These are phyloP conservation scores for Geotrichum klebahnii DNA, from an alignment of 1,139 yeast genomes.

Conservation along the genomic window DNA sequence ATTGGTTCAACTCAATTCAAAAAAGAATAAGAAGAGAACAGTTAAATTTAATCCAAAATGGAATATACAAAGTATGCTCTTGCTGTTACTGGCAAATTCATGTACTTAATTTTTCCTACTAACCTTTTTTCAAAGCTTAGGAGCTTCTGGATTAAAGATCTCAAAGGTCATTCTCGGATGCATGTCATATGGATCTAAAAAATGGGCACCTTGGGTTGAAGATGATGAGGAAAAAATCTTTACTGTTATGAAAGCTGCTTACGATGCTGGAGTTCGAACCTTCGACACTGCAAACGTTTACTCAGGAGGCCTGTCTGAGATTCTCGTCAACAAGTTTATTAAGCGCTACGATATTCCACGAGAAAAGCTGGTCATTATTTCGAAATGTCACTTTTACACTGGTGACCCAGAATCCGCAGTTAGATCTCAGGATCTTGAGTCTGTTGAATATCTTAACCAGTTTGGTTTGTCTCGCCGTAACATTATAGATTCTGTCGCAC, in stretches of 20 bases:
- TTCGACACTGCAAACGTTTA: slow-evolving; percentile 54
- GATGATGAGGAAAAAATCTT: slow-evolving; percentile 45
- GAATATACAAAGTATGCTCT: too few relatives aligned
- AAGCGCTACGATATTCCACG: slow-evolving; percentile 43
- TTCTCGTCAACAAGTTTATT: slow-evolving; percentile 42
- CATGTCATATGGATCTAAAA: slow-evolving; percentile 52
- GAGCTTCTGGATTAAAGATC: slow-evolving; percentile 52
- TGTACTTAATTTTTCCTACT: too few relatives aligned
- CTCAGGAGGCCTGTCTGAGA: slow-evolving; percentile 46
- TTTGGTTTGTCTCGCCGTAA: slow-evolving; percentile 51
- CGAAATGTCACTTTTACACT: slow-evolving; percentile 41
- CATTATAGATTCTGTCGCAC: slow-evolving; percentile 50
- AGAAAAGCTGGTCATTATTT: slow-evolving; percentile 47
- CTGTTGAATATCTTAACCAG: slow-evolving; percentile 23
- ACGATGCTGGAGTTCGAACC: slow-evolving; percentile 44
- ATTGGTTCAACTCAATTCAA: too few relatives aligned
- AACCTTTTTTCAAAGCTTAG: too few relatives aligned
- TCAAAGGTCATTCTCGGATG: slow-evolving; percentile 55
- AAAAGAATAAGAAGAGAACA: too few relatives aligned
- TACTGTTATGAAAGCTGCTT: slow-evolving; percentile 41
- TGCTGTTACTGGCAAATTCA: too few relatives aligned
- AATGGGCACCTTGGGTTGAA: slow-evolving; percentile 50
- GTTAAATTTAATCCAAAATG: too few relatives aligned
- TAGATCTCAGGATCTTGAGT: slow-evolving; percentile 3
- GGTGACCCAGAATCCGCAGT: slow-evolving; percentile 36